Base-by-base conservation (phyloP, 192 early-diverging fungal genomes). In the Coemansia sp. region DNA sequence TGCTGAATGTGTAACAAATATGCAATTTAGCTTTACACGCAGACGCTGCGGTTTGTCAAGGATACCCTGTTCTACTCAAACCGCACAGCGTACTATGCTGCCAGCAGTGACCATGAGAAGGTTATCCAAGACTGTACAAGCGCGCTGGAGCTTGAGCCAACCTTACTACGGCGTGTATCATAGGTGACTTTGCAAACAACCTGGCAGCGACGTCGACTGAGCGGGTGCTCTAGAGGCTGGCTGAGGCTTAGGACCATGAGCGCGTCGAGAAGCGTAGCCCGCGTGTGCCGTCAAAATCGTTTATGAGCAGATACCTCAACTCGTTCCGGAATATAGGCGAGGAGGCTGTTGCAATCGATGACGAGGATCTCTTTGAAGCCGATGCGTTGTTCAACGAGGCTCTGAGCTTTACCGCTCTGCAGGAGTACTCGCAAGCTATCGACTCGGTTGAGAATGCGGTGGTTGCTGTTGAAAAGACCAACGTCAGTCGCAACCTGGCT, bases 101-200 rank as follows among this genome's bases (percentile, higher is more conserved):
- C 93, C 55, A 62, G 88, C 26, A 86, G 88, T 57, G 64, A 93
- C 59, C 83, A 89, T 67, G 85, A 87, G 3, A 79, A 86, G 31
- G 93, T 92, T 21, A 90, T 98, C 59, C 84, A 86, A 27, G 96
- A 98, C 74, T 94, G 92, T 72, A 90, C 85, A 56, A 80, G 85
- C 57, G 91, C 96, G 6, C 71, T 98, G 57, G 79, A 83, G 62
- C 82, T 94, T 41, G 93, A 98, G 77, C 83, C 87, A 93, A 97
- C 72, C 94, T 89, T 61, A 96, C 93, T 5, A 90, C 90, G 0
- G 87, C 93, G 9, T 97, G 95, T 74, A 95, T 98, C 65, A 82
- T 99, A 7, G 96, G 96, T 53, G 91, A 92, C 43, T 98, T 97
- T 84, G 91, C 89, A 57, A 96, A 95, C 80, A 89, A 90, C 38